Evolutionary conservation across 768 basidiomycete genomes (phyloP), one percentile per base, ranked within the genome.

Genomic region (Lentinula boryana): DNA sequence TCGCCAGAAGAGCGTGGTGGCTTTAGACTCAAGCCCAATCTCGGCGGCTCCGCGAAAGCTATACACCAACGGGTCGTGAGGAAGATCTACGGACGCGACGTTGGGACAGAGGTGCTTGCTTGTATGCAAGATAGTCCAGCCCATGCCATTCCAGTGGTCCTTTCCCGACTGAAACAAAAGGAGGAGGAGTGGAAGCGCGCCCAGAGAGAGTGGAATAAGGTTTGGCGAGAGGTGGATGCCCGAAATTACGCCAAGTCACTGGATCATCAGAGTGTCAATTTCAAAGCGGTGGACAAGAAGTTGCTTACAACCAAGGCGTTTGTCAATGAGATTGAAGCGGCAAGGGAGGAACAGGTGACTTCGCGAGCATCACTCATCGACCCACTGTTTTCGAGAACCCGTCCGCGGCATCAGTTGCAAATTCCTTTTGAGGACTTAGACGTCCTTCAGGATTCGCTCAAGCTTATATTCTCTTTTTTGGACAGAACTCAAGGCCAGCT

Each of bases 161-260:
- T 99, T 7, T 76, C 82, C 51, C 84, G 97, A 5, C 76, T 99
- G 62, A 97, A 97, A 76, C 88, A 90, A 72, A 98, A 98, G 75
- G 96, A 98, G 70, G 94, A 94, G 63, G 96, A 98, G 70, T 99
- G 97, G 97, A 97, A 95, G 74, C 83, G 94, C 21, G 96, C 94
- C 16, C 94, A 97, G 71, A 75, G 94, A 56, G 97, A 97, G 74
- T 99, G 97, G 97, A 98, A 98, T 76, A 92, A 96, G 71, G 91
- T 98, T 56, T 99, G 97, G 97, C 78, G 95, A 55, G 96, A 97
- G 75, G 93, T 96, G 32, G 93, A 98, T 67, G 91, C 92, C 31
- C 82, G 91, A 66, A 98, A 98, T 74, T 98, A 91, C 69, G 83
- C 87, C 74, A 95, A 94, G 78, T 89, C 91, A 56, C 80, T 98